Evolutionary conservation across 768 basidiomycete genomes (phyloP).

Genomic region (Russula sp.): DNA sequence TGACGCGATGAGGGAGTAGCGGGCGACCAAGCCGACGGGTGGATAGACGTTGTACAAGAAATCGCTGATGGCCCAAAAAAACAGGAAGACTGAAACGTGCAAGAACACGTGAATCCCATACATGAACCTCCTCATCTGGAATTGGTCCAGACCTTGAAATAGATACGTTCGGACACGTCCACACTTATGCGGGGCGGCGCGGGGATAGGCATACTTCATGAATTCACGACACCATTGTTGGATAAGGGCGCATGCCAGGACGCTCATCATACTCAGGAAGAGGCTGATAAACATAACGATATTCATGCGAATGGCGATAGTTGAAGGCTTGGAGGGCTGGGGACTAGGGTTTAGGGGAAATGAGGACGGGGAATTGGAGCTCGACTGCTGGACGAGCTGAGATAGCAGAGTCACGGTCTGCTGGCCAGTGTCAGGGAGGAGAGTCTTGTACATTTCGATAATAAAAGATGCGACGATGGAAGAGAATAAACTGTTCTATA

Average conservation of each 20-base stretch:
- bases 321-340: neutral
- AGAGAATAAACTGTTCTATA: constrained; percentile 21
- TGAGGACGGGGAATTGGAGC: neutral
- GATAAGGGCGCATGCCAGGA: constrained; percentile 10
- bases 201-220: neutral
- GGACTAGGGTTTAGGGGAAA: neutral
- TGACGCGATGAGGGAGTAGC: neutral
- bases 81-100: constrained; percentile 14
- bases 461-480: constrained; percentile 23
- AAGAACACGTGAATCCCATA: constrained; percentile 9
- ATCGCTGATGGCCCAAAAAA: constrained; percentile 15
- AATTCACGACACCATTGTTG: constrained; percentile 21
- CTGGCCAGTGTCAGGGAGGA: constrained; percentile 10
- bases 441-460: constrained; percentile 19
- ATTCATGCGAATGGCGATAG: constrained; percentile 12
- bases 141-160: constrained; percentile 4
- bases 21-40: neutral
- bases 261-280: constrained; percentile 13
- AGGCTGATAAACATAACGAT: constrained; percentile 18
- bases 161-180: constrained; percentile 13
- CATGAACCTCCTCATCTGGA: constrained; percentile 11
- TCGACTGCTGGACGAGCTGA: neutral
- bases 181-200: constrained; percentile 7
- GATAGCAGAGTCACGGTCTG: constrained; percentile 4
- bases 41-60: constrained; percentile 7